A percentile compares a stretch with the other conserved stretches of the same genome.
These are phyloP conservation scores for Kodamaea hsintzibuensis DNA, from an alignment of 805 yeast species.

Conservation along the genomic window DNA sequence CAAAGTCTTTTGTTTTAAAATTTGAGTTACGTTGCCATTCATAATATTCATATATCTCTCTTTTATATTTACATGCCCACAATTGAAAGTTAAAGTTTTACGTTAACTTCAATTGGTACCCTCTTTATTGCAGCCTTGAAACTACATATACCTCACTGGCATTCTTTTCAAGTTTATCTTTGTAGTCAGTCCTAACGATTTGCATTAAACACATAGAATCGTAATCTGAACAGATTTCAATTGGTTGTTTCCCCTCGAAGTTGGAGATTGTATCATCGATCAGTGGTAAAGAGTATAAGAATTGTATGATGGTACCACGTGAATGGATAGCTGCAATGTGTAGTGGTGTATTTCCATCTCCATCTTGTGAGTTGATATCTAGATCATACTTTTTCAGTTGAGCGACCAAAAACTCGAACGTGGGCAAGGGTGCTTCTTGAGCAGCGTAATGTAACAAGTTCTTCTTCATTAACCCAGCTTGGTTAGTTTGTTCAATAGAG, in stretches of 20 bases:
- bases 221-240: not conserved
- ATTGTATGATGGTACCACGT: not conserved
- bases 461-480: not conserved
- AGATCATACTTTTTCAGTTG: not conserved
- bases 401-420: not conserved
- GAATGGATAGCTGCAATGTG: constrained; percentile 70
- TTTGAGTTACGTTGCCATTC: not conserved
- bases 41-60: not conserved
- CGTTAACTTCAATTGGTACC: not conserved
- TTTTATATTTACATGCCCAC: too few species aligned
- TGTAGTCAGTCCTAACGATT: not conserved
- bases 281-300: not conserved
- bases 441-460: not conserved
- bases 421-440: constrained; percentile 1
- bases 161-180: not conserved
- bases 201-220: not conserved
- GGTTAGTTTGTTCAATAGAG: not conserved
- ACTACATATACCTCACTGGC: not conserved
- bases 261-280: not conserved
- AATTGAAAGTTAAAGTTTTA: not conserved
- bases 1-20: not conserved
- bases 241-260: not conserved
- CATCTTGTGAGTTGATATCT: constrained; percentile 75
- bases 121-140: not conserved
- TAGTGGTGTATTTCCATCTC: constrained; percentile 92